Evolutionary conservation across 768 basidiomycete genomes (phyloP).

Genomic region (Russula sp.): DNA sequence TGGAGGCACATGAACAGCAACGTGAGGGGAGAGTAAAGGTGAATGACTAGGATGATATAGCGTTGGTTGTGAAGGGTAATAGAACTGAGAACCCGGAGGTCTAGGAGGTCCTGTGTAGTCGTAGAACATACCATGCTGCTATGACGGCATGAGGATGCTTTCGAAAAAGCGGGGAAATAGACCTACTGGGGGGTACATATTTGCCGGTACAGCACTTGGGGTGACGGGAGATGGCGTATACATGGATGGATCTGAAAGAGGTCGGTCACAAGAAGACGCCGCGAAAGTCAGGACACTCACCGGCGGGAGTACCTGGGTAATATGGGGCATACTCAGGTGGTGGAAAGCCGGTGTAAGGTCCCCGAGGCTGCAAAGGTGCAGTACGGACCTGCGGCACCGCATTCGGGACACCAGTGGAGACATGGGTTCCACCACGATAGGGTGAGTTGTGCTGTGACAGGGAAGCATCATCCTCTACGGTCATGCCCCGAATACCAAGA

Average conservation of each 20-base stretch:
- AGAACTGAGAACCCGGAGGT: conserved; percentile 51
- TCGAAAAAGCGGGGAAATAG: conserved; percentile 35
- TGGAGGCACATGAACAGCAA: conserved; percentile 37
- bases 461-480: conserved; percentile 48
- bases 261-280: conserved; percentile 47
- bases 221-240: conserved; percentile 45
- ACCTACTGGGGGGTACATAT: conserved; percentile 43
- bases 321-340: conserved; percentile 56
- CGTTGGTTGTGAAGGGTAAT: conserved; percentile 53
- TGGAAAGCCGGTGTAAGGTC: conserved; percentile 45
- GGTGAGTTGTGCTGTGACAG: conserved; percentile 28
- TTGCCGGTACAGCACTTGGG: conserved; percentile 37
- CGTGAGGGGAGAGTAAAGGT: conserved; percentile 47
- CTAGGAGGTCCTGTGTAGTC: conserved; percentile 48
- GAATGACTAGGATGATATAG: conserved; percentile 54
- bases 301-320: conserved; percentile 45
- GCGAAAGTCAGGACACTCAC: conserved; percentile 38
- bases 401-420: conserved; percentile 30
- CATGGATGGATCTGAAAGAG: conserved; percentile 43
- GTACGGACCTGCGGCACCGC: conserved; percentile 38
- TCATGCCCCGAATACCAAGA: conserved; percentile 55
- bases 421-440: conserved; percentile 35
- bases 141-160: conserved; percentile 35
- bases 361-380: conserved; percentile 40
- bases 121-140: conserved; percentile 52